These are phyloP conservation scores for Xylaria venustula DNA, from an alignment of 495 filamentous ascomycete species.

Conservation along the genomic window DNA sequence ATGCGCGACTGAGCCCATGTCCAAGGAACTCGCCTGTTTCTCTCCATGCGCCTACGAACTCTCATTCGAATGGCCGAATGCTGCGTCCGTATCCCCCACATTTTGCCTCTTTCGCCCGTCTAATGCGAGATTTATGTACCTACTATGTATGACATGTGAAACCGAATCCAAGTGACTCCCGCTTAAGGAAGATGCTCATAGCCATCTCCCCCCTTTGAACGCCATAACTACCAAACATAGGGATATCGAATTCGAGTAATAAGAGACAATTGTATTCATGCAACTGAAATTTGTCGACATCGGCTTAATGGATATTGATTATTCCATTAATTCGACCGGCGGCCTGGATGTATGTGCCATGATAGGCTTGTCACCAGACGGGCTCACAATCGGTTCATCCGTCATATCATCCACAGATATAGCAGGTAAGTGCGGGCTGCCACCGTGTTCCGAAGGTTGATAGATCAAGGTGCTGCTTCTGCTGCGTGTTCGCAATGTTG, in stretches of 20 bases:
- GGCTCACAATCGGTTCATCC: slow-evolving; percentile 46
- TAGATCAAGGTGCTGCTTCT: slow-evolving; percentile 71
- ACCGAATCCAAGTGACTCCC: neutral
- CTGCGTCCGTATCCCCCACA: neutral
- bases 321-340: slow-evolving; percentile 85
- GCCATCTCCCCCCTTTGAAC: neutral
- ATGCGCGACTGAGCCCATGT: neutral
- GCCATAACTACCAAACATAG: neutral
- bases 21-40: neutral
- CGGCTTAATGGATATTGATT: slow-evolving; percentile 10
- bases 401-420: slow-evolving; percentile 92
- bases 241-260: neutral
- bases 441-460: slow-evolving; percentile 70
- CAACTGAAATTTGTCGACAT: neutral
- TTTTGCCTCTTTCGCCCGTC: neutral
- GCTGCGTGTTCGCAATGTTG: slow-evolving; percentile 26
- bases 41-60: neutral
- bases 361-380: slow-evolving; percentile 52
- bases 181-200: neutral
- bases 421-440: slow-evolving; percentile 75
- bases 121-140: slow-evolving; percentile 4
- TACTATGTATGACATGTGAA: neutral
- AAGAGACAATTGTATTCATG: slow-evolving; percentile 4
- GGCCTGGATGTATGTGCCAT: slow-evolving; percentile 77
- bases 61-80: neutral